A percentile compares a stretch with the other conserved stretches of the same genome.
Evolutionary conservation across 139 green algal species (phyloP).

Genomic region (Deuterostichococcus epilithicus): DNA sequence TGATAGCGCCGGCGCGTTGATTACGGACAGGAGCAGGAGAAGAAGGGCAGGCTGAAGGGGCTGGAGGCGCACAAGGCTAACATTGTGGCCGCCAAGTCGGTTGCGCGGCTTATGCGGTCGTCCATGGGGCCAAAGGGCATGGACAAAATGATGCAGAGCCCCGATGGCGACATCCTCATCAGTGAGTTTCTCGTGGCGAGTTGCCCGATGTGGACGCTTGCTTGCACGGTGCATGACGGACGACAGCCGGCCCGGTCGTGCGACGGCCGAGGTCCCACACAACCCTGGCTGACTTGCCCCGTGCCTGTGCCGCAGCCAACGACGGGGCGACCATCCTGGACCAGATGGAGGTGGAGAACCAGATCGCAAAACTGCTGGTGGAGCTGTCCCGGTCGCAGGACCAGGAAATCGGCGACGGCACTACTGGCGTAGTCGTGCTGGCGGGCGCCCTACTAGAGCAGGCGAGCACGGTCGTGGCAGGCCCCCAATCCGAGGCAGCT

Average conservation of each 20-base stretch:
- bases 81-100: slow-evolving; percentile 92
- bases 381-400: slow-evolving; percentile 88
- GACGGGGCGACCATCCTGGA: slow-evolving; percentile 99
- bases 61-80: slow-evolving; percentile 95
- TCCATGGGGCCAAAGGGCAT: slow-evolving; percentile 94
- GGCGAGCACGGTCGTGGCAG: slow-evolving; percentile 18
- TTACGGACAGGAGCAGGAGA: slow-evolving; percentile 82
- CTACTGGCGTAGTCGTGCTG: slow-evolving; percentile 93
- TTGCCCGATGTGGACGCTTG: too few relatives aligned
- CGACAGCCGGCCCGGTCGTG: neutral
- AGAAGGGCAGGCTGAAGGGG: slow-evolving; percentile 79
- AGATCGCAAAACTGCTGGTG: slow-evolving; percentile 99
- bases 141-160: slow-evolving; percentile 99
- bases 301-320: slow-evolving; percentile 69
- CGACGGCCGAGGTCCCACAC: neutral
- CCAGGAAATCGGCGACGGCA: slow-evolving; percentile 83
- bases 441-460: slow-evolving; percentile 56
- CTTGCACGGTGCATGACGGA: too few relatives aligned
- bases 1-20: neutral
- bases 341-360: slow-evolving; percentile 99
- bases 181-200: slow-evolving; percentile 62
- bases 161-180: slow-evolving; percentile 97
- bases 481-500: too few relatives aligned
- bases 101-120: slow-evolving; percentile 81
- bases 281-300: neutral